phyloP scores from a whole-genome alignment of 2,329 filamentous ascomycete species.

The Aureobasidium namibiae region DNA sequence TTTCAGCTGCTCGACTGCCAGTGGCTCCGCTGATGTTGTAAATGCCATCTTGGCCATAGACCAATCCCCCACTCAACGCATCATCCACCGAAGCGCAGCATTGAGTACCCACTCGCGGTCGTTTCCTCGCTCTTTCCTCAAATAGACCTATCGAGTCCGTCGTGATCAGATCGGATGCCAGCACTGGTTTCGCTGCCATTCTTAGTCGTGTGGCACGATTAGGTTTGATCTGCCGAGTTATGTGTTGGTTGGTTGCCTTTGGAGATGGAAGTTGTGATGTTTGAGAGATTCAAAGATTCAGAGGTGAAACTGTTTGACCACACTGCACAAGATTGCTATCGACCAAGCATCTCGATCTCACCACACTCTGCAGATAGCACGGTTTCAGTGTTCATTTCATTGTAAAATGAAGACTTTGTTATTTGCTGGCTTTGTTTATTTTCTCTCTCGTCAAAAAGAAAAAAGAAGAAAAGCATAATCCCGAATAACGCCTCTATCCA shows the following conservation, averaged over 20 bases:
- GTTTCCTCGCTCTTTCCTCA: not conserved
- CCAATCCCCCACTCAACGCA: slow-evolving; percentile 30
- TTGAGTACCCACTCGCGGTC: slow-evolving; percentile 20
- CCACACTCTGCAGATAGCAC: not conserved
- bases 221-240: not conserved
- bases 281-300: not conserved
- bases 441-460: not conserved
- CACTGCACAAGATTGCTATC: not conserved
- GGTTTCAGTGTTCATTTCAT: not conserved
- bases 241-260: not conserved
- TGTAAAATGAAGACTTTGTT: not conserved
- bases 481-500: slow-evolving; percentile 1
- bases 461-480: not conserved
- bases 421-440: not conserved
- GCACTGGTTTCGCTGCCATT: not conserved
- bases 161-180: not conserved
- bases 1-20: slow-evolving; percentile 18
- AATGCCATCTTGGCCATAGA: slow-evolving; percentile 26
- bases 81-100: slow-evolving; percentile 27
- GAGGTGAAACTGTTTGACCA: not conserved
- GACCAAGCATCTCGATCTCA: not conserved
- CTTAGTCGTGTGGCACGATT: not conserved
- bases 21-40: slow-evolving; percentile 29
- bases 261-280: not conserved
- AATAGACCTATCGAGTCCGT: not conserved